A percentile compares a stretch with the other conserved stretches of the same genome.
Evolutionary conservation across 2,329 filamentous ascomycete genomes (phyloP).

Genomic region (Claviceps quebecensis): DNA sequence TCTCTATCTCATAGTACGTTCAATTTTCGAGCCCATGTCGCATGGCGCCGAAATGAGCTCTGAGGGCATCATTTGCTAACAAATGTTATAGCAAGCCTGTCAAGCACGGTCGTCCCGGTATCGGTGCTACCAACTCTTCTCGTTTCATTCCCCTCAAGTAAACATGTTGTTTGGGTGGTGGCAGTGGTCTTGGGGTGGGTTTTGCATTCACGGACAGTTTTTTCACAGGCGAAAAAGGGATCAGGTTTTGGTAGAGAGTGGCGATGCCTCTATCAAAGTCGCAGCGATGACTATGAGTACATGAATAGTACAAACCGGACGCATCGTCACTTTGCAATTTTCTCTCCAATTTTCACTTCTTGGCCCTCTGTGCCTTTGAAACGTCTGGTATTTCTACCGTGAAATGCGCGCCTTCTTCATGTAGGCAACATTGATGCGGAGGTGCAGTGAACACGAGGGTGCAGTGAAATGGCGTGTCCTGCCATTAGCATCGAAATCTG

Average conservation of each 20-base stretch:
- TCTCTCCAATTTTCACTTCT: neutral
- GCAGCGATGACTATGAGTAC: slow-evolving; percentile 29
- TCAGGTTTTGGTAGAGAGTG: slow-evolving; percentile 36
- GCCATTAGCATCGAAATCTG: neutral
- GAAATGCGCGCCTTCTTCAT: neutral
- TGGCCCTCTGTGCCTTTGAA: neutral
- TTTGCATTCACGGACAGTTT: slow-evolving; percentile 44
- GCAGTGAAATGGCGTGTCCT: neutral
- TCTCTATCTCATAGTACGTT: slow-evolving; percentile 98
- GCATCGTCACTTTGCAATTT: slow-evolving; percentile 19
- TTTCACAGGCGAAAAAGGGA: slow-evolving; percentile 36
- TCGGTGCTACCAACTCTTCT: slow-evolving; percentile 99
- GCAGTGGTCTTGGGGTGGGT: slow-evolving; percentile 31
- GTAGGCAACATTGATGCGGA: neutral
- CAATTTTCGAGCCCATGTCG: neutral
- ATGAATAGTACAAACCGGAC: slow-evolving; percentile 30
- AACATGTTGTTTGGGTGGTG: slow-evolving; percentile 36
- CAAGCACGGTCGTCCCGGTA: slow-evolving; percentile 99
- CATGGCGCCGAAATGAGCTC: neutral
- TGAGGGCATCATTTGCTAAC: slow-evolving; percentile 30
- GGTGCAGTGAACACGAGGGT: neutral
- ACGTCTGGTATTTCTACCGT: neutral
- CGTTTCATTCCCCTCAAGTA: slow-evolving; percentile 99
- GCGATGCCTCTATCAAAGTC: slow-evolving; percentile 29
- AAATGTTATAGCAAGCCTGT: slow-evolving; percentile 69